A percentile compares a stretch with the other conserved stretches of the same genome.
Evolutionary conservation across 176 grass and related monocot species (phyloP).

Genomic region (Avena sativa): DNA sequence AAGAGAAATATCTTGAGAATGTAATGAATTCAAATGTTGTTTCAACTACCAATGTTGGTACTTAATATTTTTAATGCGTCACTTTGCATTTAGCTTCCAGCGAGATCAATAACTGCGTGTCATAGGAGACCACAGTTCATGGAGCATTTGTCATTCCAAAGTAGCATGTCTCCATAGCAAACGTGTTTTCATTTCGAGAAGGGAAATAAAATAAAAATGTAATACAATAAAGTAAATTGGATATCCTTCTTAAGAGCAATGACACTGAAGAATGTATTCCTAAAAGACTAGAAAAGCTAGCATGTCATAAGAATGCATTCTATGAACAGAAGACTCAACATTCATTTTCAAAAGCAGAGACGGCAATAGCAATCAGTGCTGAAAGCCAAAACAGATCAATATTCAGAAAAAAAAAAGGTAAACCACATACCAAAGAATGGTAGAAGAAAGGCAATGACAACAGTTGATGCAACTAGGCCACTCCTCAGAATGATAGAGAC

Average conservation of each 20-base stretch:
- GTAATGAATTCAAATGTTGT: neutral
- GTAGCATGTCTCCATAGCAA: neutral
- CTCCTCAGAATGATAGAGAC: constrained; percentile 65
- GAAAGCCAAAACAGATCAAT: neutral
- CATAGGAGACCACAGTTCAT: neutral
- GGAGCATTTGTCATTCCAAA: neutral
- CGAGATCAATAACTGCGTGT: neutral
- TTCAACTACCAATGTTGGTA: neutral
- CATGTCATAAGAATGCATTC: neutral
- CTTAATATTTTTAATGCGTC: neutral
- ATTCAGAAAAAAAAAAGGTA: constrained; percentile 6
- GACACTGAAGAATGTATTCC: neutral
- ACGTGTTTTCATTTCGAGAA: neutral
- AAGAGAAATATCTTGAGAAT: neutral
- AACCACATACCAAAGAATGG: constrained; percentile 81
- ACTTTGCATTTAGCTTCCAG: constrained; percentile 7
- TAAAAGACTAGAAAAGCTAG: neutral
- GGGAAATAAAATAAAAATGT: neutral
- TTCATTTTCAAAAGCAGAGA: neutral
- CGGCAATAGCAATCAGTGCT: neutral
- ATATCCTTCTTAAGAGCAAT: neutral
- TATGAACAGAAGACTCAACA: neutral
- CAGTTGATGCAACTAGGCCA: constrained; percentile 72
- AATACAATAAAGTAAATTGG: neutral
- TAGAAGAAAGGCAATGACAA: constrained; percentile 84